A percentile compares a stretch with the other conserved stretches of the same genome.
Conservation (phyloP, 352 stramenopile species). For the Phytophthora citrophthora region DNA sequence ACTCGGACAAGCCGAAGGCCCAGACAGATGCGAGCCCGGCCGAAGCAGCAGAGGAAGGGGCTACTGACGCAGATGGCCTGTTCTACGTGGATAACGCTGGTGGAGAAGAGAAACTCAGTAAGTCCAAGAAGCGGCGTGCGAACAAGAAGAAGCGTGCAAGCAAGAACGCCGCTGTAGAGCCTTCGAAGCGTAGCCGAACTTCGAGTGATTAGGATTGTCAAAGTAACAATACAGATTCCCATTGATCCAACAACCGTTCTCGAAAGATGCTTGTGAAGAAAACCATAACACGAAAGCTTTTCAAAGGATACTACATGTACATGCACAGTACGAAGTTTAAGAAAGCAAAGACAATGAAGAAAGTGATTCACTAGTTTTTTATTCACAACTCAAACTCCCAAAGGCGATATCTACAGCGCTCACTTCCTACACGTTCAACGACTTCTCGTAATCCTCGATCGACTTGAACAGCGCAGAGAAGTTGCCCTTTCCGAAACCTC, state of each 20-base stretch:
- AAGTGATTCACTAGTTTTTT: constrained; percentile 4
- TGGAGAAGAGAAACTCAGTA: constrained; percentile 36
- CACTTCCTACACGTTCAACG: constrained; percentile 67
- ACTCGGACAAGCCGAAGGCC: constrained; percentile 10
- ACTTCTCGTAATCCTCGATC: constrained; percentile 92
- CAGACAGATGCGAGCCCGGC: neutral
- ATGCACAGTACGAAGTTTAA: too few relatives aligned
- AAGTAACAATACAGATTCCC: constrained; percentile 15
- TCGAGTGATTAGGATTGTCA: constrained; percentile 19
- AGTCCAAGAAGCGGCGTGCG: constrained; percentile 38
- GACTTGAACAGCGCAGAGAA: constrained; percentile 94
- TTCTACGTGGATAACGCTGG: constrained; percentile 74
- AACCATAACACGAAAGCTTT: too few relatives aligned
- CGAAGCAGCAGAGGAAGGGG: constrained; percentile 2
- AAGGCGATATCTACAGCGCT: neutral
- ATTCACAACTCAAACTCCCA: neutral
- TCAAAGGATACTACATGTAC: too few relatives aligned
- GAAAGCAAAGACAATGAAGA: neutral
- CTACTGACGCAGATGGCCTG: constrained; percentile 23
- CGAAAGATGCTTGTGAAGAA: too few relatives aligned
- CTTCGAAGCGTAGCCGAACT: constrained; percentile 28
- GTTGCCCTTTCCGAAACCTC: constrained; percentile 94
- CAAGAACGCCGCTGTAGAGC: constrained; percentile 3
- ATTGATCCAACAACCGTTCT: constrained; percentile 1
- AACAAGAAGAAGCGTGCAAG: constrained; percentile 36